Evolutionary conservation across 169 alveolate species (phyloP).

Genomic region (Eimeria acervulina): DNA sequence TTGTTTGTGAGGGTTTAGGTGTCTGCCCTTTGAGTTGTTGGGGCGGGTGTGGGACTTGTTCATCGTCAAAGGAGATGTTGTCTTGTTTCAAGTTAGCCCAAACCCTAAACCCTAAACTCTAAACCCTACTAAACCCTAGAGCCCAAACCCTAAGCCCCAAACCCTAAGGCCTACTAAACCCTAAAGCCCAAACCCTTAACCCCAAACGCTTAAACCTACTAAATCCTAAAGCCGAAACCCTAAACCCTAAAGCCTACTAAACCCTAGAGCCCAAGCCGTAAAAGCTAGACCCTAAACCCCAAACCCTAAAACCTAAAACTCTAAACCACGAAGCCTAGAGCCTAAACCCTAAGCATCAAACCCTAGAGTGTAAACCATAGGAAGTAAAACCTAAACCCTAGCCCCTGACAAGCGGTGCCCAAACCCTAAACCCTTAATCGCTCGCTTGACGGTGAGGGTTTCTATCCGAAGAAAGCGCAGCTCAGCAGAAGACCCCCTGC

Average conservation of each 20-base stretch:
- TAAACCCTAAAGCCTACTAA: not conserved
- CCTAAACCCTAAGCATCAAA: not conserved
- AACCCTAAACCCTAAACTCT: slow-evolving; percentile 6
- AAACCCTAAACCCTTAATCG: not conserved
- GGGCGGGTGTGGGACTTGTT: slow-evolving; percentile 82
- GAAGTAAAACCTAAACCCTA: too few species aligned
- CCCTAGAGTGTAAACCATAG: too few species aligned
- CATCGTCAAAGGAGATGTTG: slow-evolving; percentile 70
- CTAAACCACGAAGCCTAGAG: not conserved
- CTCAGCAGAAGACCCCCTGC: not conserved
- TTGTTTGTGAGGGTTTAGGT: slow-evolving; percentile 27
- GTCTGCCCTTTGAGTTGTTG: slow-evolving; percentile 76
- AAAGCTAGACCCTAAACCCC: not conserved
- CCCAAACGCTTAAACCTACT: too few species aligned
- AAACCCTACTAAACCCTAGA: not conserved
- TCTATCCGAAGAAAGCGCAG: not conserved
- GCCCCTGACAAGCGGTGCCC: not conserved
- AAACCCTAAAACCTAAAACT: slow-evolving; percentile 4
- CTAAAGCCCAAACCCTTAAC: too few species aligned
- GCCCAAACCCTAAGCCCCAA: not conserved
- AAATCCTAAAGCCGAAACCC: not conserved
- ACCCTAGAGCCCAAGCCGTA: not conserved
- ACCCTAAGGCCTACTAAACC: not conserved
- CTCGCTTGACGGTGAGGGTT: not conserved
- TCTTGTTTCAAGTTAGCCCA: slow-evolving; percentile 73